Evolutionary conservation across 2,329 filamentous ascomycete genomes (phyloP), one percentile per base, ranked within the genome.

Genomic region (Aspergillus sp.): DNA sequence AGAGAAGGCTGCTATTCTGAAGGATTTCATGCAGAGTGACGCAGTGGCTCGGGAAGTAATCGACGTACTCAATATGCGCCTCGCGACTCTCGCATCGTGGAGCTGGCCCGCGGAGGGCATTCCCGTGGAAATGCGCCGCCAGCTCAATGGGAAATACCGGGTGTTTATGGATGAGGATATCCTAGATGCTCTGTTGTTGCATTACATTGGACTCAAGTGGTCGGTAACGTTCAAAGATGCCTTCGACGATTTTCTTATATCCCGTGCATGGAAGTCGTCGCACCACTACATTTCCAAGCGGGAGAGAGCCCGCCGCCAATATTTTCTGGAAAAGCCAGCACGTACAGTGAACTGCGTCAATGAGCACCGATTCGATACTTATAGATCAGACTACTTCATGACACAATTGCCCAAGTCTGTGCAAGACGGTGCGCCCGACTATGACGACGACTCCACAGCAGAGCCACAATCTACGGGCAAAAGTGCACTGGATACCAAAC

Each of bases 131-230:
- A 76, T 79, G 71, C 74, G 80, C 33, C 75, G 78, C 7, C 77
- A 82, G 47, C 61, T 83, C 33, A 83, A 82, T 57, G 79, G 80
- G 3, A 79, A 81, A 53, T 85, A 85, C 60, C 73, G 82, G 2
- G 78, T 84, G 22, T 83, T 77, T 60, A 81, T 82, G 72, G 79
- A 84, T 46, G 79, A 82, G 57, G 82, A 85, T 54, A 69, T 82
- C 17, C 73, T 83, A 7, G 78, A 83, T 57, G 76, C 78, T 1
- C 73, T 84, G 7, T 72, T 84, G 20, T 64, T 83, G 2, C 79
- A 83, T 42, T 81, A 76, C 54, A 71, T 84, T 33, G 81, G 80
- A 5, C 65, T 79, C 3, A 74, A 73, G 46, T 82, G 79, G 76
- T 73, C 77, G 2, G 72, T 79, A 3, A 66, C 72, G 32, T 71